Evolutionary conservation across 306 rosid genomes (phyloP).

Genomic region (Vachellia collinsii): DNA sequence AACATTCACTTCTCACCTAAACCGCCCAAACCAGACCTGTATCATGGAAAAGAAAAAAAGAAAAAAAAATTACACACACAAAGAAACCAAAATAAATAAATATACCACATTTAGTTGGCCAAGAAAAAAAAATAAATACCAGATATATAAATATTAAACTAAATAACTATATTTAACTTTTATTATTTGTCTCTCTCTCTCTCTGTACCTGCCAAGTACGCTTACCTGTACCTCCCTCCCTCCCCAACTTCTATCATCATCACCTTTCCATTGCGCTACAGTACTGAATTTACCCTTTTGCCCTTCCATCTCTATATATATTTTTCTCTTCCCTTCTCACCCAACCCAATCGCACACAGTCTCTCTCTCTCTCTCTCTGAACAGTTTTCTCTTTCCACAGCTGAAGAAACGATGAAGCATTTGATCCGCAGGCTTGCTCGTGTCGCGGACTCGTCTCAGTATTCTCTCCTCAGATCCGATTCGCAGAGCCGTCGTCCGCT

Average conservation of each 20-base stretch:
- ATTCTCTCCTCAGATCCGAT: slow-evolving; percentile 68
- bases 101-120: not conserved
- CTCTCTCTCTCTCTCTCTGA: not conserved
- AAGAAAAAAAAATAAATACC: not conserved
- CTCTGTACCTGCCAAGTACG: slow-evolving; percentile 93
- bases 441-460: slow-evolving; percentile 91
- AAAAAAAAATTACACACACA: not conserved
- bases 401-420: slow-evolving; percentile 58
- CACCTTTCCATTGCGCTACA: slow-evolving; percentile 61
- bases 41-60: not conserved
- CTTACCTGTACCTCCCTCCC: slow-evolving; percentile 97
- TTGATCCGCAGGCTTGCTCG: slow-evolving; percentile 78
- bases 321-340: slow-evolving; percentile 1
- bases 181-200: slow-evolving; percentile 12
- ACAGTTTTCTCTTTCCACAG: not conserved
- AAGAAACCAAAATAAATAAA: not conserved
- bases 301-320: slow-evolving; percentile 36
- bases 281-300: slow-evolving; percentile 15
- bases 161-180: not conserved
- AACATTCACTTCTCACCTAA: slow-evolving; percentile 18
- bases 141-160: not conserved
- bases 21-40: not conserved
- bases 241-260: slow-evolving; percentile 66
- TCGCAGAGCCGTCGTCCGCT: slow-evolving; percentile 31
- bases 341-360: not conserved